phyloP scores from a whole-genome alignment of 2,329 filamentous ascomycete genomes.

The Fusarium keratoplasticum region DNA sequence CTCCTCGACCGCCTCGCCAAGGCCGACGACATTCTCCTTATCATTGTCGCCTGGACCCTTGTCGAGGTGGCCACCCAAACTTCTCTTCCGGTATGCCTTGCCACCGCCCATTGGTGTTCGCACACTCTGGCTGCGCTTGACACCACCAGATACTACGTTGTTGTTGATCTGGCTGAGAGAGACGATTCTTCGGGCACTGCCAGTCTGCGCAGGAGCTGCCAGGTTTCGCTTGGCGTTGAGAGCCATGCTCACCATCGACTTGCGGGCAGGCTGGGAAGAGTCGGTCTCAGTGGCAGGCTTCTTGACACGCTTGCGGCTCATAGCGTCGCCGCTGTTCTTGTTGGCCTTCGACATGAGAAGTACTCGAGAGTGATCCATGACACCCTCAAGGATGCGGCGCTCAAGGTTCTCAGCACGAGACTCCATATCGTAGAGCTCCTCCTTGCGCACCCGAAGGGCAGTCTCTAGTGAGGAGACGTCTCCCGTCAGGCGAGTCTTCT shows the following conservation, averaged over 20 bases:
- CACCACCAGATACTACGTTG: conserved; percentile 72
- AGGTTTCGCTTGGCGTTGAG: conserved; percentile 64
- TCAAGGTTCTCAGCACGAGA: conserved; percentile 88
- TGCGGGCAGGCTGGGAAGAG: conserved; percentile 40
- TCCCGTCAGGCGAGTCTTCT: conserved; percentile 83
- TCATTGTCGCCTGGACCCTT: conserved; percentile 66
- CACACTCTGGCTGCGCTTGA: conserved; percentile 84
- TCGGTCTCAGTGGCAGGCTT: conserved; percentile 50
- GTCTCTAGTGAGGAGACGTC: conserved; percentile 94
- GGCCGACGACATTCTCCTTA: conserved; percentile 70
- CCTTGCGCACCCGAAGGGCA: conserved; percentile 86
- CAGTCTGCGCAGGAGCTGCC: conserved; percentile 58
- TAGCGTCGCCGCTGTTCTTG: conserved; percentile 61
- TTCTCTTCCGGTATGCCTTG: conserved; percentile 71
- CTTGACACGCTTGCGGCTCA: conserved; percentile 69
- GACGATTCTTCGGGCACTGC: conserved; percentile 81
- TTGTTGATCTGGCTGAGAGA: conserved; percentile 91
- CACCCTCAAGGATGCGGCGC: conserved; percentile 91
- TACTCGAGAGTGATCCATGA: conserved; percentile 94
- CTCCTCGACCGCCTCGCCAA: conserved; percentile 75
- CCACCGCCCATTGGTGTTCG: conserved; percentile 63
- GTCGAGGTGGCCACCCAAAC: conserved; percentile 69
- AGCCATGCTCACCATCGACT: conserved; percentile 63
- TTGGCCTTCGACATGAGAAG: conserved; percentile 80
- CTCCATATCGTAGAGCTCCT: conserved; percentile 94